Percentiles rank a stretch among this genome's conserved stretches.
phyloP scores from a whole-genome alignment of 1,139 yeast genomes.

The Protomyces gravidus region DNA sequence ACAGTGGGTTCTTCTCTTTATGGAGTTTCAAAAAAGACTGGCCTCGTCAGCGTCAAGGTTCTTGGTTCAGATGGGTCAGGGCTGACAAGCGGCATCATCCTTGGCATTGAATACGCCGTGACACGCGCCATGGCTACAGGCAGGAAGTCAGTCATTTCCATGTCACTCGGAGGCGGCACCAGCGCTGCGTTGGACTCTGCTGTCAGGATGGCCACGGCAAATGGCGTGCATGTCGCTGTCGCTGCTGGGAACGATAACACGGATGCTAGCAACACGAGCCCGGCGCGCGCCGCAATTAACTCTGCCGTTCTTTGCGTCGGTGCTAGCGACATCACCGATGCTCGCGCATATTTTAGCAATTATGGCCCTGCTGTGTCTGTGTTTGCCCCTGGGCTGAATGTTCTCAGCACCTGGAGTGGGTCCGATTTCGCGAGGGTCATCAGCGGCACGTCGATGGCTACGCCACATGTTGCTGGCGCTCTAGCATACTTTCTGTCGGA shows the following conservation, averaged over 20 bases:
- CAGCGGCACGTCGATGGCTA: slow-evolving; percentile 98
- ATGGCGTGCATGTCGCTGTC: slow-evolving; percentile 58
- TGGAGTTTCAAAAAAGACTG: slow-evolving; percentile 62
- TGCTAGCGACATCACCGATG: slow-evolving; percentile 50
- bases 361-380: slow-evolving; percentile 62
- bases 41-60: slow-evolving; percentile 56
- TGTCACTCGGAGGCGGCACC: slow-evolving; percentile 61
- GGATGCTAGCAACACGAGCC: slow-evolving; percentile 59
- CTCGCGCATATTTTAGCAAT: slow-evolving; percentile 57
- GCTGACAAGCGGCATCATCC: slow-evolving; percentile 48
- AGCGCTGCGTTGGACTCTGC: slow-evolving; percentile 51
- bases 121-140: slow-evolving; percentile 42
- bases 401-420: slow-evolving; percentile 66
- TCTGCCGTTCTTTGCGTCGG: slow-evolving; percentile 65
- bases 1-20: slow-evolving; percentile 56
- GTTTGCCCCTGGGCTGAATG: slow-evolving; percentile 58
- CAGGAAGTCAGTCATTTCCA: slow-evolving; percentile 49
- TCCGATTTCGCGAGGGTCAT: slow-evolving; percentile 82
- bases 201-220: slow-evolving; percentile 56
- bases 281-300: slow-evolving; percentile 69
- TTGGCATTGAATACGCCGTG: slow-evolving; percentile 46
- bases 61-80: slow-evolving; percentile 51
- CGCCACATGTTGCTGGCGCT: slow-evolving; percentile 93
- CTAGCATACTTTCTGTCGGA: slow-evolving; percentile 78
- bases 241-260: slow-evolving; percentile 66